Percentiles rank a stretch among this genome's conserved stretches.
Evolutionary conservation across 306 rosid species (phyloP).

Genomic region (Betula pendula): DNA sequence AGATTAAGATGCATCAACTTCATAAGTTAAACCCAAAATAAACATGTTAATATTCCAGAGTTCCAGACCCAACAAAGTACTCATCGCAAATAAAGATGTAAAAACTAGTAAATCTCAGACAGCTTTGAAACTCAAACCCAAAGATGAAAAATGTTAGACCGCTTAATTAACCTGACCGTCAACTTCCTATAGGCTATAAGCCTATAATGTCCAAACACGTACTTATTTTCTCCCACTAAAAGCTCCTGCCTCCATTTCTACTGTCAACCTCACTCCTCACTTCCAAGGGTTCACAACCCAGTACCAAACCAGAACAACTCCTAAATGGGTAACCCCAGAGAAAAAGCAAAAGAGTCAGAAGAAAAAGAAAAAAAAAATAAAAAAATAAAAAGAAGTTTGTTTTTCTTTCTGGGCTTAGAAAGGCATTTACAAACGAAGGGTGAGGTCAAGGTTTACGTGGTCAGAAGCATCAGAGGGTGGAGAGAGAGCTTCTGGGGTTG

Average conservation of each 20-base stretch:
- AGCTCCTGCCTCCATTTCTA: neutral
- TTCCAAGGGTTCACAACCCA: conserved; percentile 8
- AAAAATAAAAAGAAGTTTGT: neutral
- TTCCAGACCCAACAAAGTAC: conserved; percentile 5
- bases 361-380: neutral
- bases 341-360: neutral
- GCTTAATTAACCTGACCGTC: neutral
- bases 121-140: neutral
- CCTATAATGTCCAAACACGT: neutral
- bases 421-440: conserved; percentile 47
- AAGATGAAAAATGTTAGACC: neutral
- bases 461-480: conserved; percentile 25
- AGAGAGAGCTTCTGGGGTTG: conserved; percentile 28
- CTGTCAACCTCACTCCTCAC: neutral
- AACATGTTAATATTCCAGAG: conserved; percentile 7
- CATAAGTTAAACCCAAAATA: neutral
- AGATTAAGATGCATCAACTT: neutral
- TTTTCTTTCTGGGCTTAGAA: neutral
- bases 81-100: neutral
- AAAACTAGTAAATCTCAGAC: neutral
- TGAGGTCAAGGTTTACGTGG: conserved; percentile 51
- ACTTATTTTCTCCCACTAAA: neutral
- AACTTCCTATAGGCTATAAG: too few species aligned
- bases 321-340: neutral
- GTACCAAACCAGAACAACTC: neutral